phyloP scores from a whole-genome alignment of 305 asterid species.

The Euphrasia arctica region DNA sequence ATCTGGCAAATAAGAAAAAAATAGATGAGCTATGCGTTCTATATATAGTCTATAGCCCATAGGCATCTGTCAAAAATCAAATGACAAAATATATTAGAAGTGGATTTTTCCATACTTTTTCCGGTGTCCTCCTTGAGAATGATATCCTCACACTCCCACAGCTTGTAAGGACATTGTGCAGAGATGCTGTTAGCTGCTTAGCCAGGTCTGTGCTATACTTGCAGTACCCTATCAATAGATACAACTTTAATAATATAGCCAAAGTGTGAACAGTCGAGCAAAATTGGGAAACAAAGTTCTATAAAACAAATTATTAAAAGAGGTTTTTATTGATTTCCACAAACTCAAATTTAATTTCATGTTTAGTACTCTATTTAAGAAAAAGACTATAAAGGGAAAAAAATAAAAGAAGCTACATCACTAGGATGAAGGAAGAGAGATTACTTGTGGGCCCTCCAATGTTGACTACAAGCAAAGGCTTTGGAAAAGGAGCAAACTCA shows the following conservation, averaged over 20 bases:
- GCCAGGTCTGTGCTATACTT: conserved; percentile 84
- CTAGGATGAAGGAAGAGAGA: conserved; percentile 28
- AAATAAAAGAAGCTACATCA: conserved; percentile 21
- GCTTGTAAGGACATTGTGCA: conserved; percentile 74
- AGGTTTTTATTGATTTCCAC: conserved; percentile 3
- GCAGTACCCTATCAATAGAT: conserved; percentile 69
- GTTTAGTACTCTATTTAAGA: conserved; percentile 1
- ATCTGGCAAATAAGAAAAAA: conserved; percentile 40
- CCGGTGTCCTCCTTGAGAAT: conserved; percentile 96
- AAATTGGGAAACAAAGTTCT: not conserved
- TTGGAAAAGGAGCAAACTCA: conserved; percentile 83
- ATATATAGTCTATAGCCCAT: not conserved
- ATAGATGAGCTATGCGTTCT: not conserved
- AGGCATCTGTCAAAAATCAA: conserved; percentile 9
- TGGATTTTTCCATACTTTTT: conserved; percentile 48
- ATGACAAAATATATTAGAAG: conserved; percentile 20
- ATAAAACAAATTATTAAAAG: not conserved
- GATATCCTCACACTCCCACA: conserved; percentile 94
- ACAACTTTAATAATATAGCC: conserved; percentile 23
- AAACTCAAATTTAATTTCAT: conserved; percentile 3
- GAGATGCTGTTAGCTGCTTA: conserved; percentile 64
- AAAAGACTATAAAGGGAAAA: not conserved
- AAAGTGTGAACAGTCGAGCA: not conserved
- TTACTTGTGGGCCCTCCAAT: conserved; percentile 97
- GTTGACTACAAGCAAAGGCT: conserved; percentile 91